Base-by-base conservation (phyloP, 768 basidiomycete species). In the Termitomyces sp. region DNA sequence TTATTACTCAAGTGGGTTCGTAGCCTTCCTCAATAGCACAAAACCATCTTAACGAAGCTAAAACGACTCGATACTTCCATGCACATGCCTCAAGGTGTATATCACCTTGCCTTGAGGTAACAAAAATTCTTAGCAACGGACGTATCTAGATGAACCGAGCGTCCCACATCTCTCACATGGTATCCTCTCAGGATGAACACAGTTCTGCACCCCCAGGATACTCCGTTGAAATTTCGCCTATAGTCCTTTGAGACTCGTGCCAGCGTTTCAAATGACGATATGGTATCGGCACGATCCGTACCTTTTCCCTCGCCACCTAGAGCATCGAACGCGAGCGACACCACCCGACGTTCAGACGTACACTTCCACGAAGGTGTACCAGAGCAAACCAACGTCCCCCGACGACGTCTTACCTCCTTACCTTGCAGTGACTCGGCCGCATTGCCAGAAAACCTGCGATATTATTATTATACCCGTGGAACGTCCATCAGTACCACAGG, bases 391-490 rank as follows among this genome's bases (percentile, higher is more conserved):
- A 55, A 22, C 20, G 41, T 45, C 10, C 57, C 52, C 11, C 56
- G 60, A 7, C 32, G 50, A 44, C 38, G 57, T 13, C 32, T 55
- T 53, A 51, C 54, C 8, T 61, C 60, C 5, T 40, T 61, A 5
- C 60, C 60, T 16, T 46, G 38, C 18, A 55, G 44, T 44, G 51
- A 28, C 13, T 55, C 54, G 7, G 33, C 45, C 44, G 54, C 58
- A 16, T 28, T 56, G 49, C 30, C 45, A 30, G 22, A 40, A 18
- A 24, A 40, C 35, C 30, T 60, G 38, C 56, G 33, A 4, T 63
- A 60, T 24, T 50, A 57, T 48, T 53, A 57, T 48, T 53, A 62
- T 33, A 58, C 52, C 30, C 56, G 54, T 30, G 59, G 56, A n/a
- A 54, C 56, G 5, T 53, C 59, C 1, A 58, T 52, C 38, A 63